Percentiles rank a stretch among this genome's conserved stretches.
Evolutionary conservation across 345 rosid species (phyloP).

Genomic region (Hevea brasiliensis): DNA sequence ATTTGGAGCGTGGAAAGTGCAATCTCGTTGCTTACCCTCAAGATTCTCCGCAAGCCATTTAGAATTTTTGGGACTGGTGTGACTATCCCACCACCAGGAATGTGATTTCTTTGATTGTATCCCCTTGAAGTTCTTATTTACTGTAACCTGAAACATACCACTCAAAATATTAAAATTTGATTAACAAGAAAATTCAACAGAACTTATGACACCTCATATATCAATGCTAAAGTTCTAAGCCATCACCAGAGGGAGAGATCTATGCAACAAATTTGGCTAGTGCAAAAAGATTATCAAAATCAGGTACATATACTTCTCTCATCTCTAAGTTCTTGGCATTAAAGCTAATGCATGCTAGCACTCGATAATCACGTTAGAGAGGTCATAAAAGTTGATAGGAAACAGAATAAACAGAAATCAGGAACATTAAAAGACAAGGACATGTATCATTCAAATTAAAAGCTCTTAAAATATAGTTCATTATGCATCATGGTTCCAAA

Average conservation of each 20-base stretch:
- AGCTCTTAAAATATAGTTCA: too few relatives aligned
- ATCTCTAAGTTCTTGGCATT: background rate
- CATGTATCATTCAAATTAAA: too few relatives aligned
- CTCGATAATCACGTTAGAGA: background rate
- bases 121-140: conserved; percentile 18
- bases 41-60: conserved; percentile 51
- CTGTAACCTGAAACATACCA: conserved; percentile 18
- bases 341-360: background rate
- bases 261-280: background rate
- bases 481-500: background rate
- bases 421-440: too few relatives aligned
- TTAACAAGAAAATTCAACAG: background rate
- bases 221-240: background rate
- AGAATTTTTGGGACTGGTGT: conserved; percentile 35
- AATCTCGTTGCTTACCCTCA: conserved; percentile 40
- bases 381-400: background rate
- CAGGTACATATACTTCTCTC: too few relatives aligned
- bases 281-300: background rate
- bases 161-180: background rate
- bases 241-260: background rate
- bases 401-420: background rate
- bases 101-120: conserved; percentile 30
- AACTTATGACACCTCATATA: background rate
- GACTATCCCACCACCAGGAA: conserved; percentile 44
- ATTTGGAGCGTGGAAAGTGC: background rate